Evolutionary conservation across 1,284 basidiomycete genomes (phyloP).

Genomic region (Malassezia globosa): DNA sequence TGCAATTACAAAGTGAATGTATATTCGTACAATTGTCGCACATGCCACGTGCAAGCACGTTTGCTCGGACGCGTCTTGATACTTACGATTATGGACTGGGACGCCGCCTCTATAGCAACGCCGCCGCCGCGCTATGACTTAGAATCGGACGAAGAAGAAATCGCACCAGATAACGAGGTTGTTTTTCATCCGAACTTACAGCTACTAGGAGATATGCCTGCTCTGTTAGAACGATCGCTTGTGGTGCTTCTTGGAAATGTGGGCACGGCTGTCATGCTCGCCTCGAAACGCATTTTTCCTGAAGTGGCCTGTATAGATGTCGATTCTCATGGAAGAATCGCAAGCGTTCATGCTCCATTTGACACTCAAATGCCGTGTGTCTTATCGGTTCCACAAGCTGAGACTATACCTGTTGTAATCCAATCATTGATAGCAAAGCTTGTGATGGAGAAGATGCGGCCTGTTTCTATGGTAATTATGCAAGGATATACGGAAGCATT

Average conservation of each 20-base stretch:
- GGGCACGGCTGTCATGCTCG: constrained; percentile 1
- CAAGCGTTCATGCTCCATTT: not conserved
- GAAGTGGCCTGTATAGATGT: not conserved
- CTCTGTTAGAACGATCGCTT: not conserved
- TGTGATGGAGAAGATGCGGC: not conserved
- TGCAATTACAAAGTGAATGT: too few species aligned
- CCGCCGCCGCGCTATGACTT: constrained; percentile 14
- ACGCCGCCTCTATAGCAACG: not conserved
- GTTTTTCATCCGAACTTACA: not conserved
- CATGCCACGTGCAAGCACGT: too few species aligned
- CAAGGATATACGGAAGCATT: constrained; percentile 3
- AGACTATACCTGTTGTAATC: not conserved
- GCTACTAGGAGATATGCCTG: not conserved
- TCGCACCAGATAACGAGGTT: not conserved
- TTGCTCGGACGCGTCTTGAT: too few species aligned
- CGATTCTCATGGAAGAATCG: not conserved
- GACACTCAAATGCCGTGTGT: not conserved
- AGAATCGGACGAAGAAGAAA: constrained; percentile 15
- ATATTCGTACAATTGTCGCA: too few species aligned
- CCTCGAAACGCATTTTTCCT: not conserved
- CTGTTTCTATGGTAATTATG: not conserved
- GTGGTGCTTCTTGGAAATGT: not conserved
- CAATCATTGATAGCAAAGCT: not conserved
- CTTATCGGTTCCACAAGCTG: not conserved
- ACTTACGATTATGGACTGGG: constrained; percentile 16